Evolutionary conservation across 2,329 filamentous ascomycete species (phyloP).

Genomic region (Monosporascus sp.): DNA sequence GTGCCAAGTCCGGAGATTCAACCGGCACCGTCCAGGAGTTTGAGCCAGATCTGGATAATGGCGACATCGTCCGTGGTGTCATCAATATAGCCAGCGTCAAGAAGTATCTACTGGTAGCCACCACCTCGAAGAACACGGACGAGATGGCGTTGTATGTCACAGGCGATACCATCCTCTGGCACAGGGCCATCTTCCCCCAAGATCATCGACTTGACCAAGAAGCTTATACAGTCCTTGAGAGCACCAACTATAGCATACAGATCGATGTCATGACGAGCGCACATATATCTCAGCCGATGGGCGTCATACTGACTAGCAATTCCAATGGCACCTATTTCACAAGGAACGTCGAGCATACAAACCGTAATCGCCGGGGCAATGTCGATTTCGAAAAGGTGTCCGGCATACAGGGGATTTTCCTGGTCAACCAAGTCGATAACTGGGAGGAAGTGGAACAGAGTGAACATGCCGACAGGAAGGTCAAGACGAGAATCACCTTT

Average conservation of each 20-base stretch:
- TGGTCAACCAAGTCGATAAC: slow-evolving; percentile 88
- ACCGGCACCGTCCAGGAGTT: slow-evolving; percentile 50
- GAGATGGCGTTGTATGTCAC: slow-evolving; percentile 92
- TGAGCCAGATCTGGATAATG: slow-evolving; percentile 72
- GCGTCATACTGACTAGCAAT: slow-evolving; percentile 89
- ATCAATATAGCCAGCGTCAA: slow-evolving; percentile 80
- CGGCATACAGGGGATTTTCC: slow-evolving; percentile 84
- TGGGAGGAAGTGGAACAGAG: slow-evolving; percentile 63
- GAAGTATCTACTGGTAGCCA: slow-evolving; percentile 79
- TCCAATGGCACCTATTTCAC: slow-evolving; percentile 97
- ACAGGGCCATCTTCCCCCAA: slow-evolving; percentile 81
- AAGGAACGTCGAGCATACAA: slow-evolving; percentile 85
- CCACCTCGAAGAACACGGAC: slow-evolving; percentile 70
- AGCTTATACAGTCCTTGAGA: slow-evolving; percentile 90
- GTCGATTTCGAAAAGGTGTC: slow-evolving; percentile 96
- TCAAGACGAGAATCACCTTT: slow-evolving; percentile 82
- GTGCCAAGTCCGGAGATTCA: slow-evolving; percentile 36
- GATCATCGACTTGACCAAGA: slow-evolving; percentile 76
- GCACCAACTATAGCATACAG: slow-evolving; percentile 96
- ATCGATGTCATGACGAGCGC: slow-evolving; percentile 79
- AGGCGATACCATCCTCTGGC: slow-evolving; percentile 78
- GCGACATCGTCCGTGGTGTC: slow-evolving; percentile 70
- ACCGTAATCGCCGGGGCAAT: slow-evolving; percentile 67
- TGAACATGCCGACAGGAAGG: slow-evolving; percentile 53
- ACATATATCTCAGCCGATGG: slow-evolving; percentile 64